These are phyloP conservation scores for Chloris gayana DNA, from an alignment of 176 grass and related monocot species.

Conservation along the genomic window DNA sequence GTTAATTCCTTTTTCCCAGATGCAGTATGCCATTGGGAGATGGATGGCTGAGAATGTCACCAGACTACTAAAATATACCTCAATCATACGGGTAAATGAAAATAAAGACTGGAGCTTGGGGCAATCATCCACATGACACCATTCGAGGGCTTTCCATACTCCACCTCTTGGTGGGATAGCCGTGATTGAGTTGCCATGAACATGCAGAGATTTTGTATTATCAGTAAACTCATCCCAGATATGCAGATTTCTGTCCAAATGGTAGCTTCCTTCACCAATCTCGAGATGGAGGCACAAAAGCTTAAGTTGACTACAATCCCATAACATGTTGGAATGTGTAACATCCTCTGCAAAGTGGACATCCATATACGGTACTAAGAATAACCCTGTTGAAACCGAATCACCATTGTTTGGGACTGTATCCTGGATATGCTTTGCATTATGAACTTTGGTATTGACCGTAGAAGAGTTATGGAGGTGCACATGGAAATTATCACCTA, in stretches of 20 bases:
- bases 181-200: neutral
- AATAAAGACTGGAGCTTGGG: conserved; percentile 6
- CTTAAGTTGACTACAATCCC: neutral
- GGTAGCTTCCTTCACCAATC: neutral
- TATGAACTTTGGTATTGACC: too few species aligned
- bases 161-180: neutral
- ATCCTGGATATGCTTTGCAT: too few species aligned
- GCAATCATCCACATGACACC: conserved; percentile 20
- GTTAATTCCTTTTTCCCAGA: neutral
- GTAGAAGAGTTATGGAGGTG: neutral
- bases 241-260: neutral
- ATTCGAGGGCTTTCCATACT: accelerated
- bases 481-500: neutral
- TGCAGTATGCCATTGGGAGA: neutral
- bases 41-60: neutral
- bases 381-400: neutral
- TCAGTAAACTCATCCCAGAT: neutral
- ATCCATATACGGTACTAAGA: neutral
- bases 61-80: neutral
- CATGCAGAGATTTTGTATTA: neutral
- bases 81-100: too few species aligned
- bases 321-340: neutral
- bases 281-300: neutral
- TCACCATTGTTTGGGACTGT: neutral
- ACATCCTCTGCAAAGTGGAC: neutral